Conservation (phyloP, 495 filamentous ascomycete genomes). For the Choiromyces venosus region DNA sequence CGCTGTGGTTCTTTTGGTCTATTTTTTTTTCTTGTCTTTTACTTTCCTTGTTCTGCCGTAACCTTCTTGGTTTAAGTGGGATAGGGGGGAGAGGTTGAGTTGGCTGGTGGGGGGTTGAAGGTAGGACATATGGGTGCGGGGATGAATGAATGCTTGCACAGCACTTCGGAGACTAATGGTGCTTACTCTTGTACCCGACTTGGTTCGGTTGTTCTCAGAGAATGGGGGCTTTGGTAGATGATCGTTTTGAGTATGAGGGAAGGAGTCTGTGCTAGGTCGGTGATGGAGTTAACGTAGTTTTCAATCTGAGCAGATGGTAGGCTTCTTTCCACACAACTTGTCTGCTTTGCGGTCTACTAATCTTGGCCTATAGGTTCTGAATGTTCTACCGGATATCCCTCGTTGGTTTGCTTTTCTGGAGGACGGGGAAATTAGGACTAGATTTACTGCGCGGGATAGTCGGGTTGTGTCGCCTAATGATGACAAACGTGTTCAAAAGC, state of each 20-base stretch:
- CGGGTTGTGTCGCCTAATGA: neutral
- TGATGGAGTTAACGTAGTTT: slow-evolving; percentile 3
- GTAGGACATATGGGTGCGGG: neutral
- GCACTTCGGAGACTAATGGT: neutral
- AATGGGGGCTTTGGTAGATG: neutral
- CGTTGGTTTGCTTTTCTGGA: neutral
- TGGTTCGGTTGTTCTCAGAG: neutral
- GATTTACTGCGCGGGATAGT: neutral
- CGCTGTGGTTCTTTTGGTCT: neutral
- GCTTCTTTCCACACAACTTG: neutral
- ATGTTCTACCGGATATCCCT: neutral
- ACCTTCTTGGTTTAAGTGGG: neutral
- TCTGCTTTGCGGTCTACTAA: neutral
- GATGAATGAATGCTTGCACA: slow-evolving; percentile 1
- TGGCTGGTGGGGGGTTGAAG: neutral
- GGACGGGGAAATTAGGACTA: neutral
- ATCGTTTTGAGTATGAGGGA: neutral
- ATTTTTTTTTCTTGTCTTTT: neutral
- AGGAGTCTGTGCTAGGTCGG: neutral
- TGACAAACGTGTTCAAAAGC: neutral
- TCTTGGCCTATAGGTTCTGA: neutral
- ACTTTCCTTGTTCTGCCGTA: neutral
- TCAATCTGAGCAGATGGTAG: neutral
- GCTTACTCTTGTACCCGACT: neutral
- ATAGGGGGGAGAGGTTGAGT: neutral